Conservation (phyloP, 352 stramenopile genomes). For the Phytophthora hibernalis region DNA sequence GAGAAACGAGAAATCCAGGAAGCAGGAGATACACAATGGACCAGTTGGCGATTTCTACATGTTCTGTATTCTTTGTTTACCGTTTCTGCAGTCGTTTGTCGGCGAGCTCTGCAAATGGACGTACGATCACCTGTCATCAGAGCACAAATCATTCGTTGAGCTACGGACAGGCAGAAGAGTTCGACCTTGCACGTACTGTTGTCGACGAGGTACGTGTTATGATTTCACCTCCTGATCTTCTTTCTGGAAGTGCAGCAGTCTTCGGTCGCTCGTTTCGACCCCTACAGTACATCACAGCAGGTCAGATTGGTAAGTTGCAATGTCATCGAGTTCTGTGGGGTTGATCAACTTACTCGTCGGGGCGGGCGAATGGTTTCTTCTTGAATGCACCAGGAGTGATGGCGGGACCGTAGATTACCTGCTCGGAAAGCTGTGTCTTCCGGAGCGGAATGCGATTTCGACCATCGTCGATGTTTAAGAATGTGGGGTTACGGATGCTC, state of each 20-base stretch:
- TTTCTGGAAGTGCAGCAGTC: conserved; percentile 36
- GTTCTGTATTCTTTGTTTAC: conserved; percentile 8
- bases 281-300: conserved; percentile 6
- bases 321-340: background rate
- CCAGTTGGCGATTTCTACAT: background rate
- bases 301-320: conserved; percentile 4
- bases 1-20: conserved; percentile 1
- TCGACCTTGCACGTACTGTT: conserved; percentile 34
- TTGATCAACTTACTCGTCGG: conserved; percentile 32
- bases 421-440: conserved; percentile 54
- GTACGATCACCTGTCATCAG: conserved; percentile 54
- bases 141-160: background rate
- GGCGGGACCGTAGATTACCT: conserved; percentile 69
- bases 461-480: conserved; percentile 64
- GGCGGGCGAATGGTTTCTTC: conserved; percentile 19
- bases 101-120: conserved; percentile 55
- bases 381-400: conserved; percentile 58
- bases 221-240: conserved; percentile 47
- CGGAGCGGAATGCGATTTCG: conserved; percentile 70
- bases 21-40: background rate
- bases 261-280: conserved; percentile 33
- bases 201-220: conserved; percentile 55
- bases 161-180: background rate
- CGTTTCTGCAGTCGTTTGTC: conserved; percentile 27
- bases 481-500: conserved; percentile 19